Base-by-base conservation (phyloP, 768 basidiomycete species). In the Collybia nuda region DNA sequence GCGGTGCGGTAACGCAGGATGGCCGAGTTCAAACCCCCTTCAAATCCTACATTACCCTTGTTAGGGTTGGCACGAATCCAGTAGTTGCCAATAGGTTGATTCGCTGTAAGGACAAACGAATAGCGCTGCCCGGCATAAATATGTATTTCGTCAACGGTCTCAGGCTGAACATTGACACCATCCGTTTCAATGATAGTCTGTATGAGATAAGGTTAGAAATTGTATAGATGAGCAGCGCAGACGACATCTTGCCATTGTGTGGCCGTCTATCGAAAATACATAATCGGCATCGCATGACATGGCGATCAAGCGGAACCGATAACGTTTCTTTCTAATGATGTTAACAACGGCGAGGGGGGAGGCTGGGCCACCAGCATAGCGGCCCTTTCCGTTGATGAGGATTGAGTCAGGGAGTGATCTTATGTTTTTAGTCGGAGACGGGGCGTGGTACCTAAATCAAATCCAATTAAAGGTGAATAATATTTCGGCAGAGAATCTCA, bases 231-330 rank as follows among this genome's bases (percentile, higher is more conserved):
- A 2, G 26, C 9, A 12, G 5, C 42, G 7, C 5, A 28, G 26
- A 40, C 40, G 24, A 17, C 19, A 26, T 46, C 45, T 14, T 57
- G 59, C 59, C 56, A 71, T 47, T 5, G 43, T 45, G 52, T 65
- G 56, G 54, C 54, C 44, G 24, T 69, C 62, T 9, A 68, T 54
- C 0, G 59, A 62, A 56, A 68, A 68, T 6, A 45, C 49, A 48
- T 57, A 71, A 38, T 57, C 60, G 8, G 70, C 65, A 21, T 66
- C 61, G 52, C 76, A 76, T 23, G 73, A 69, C 18, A 66, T 63
- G 32, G 61, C 55, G 39, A 78, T 44, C 5, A 82, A 21, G 6
- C 80, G 76, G 64, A 81, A 75, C n/a, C 80, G 70, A 50, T 77
- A 69, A 15, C 78, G 66, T 44, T 61, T 61, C 8, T 70, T 69